Evolutionary conservation across 192 early-diverging fungal species (phyloP).

Genomic region (Gryganskiella cystojenkinii): DNA sequence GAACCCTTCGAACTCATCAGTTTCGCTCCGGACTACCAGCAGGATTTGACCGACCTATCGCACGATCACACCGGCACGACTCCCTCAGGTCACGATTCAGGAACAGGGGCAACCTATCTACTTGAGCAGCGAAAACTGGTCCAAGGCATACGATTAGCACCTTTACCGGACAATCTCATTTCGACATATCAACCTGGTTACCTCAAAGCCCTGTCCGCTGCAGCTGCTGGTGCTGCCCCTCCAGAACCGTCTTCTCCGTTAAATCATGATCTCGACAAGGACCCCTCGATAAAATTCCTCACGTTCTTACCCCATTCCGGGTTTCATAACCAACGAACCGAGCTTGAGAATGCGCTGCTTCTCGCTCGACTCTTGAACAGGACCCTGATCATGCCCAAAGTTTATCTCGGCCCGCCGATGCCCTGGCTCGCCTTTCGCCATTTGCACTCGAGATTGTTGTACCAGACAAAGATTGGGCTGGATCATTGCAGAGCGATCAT

Average conservation of each 20-base stretch:
- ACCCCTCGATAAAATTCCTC: constrained; percentile 43
- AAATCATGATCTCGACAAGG: neutral
- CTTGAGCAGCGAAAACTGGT: constrained; percentile 27
- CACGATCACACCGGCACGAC: neutral
- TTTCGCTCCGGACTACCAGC: neutral
- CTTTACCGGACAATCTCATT: constrained; percentile 28
- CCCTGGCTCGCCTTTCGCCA: constrained; percentile 59
- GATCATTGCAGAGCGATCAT: constrained; percentile 59
- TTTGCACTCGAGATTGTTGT: constrained; percentile 58
- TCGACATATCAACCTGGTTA: constrained; percentile 36
- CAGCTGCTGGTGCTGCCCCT: neutral
- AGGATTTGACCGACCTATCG: no score
- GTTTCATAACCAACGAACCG: constrained; percentile 65
- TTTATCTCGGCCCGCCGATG: constrained; percentile 63
- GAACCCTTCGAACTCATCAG: constrained; percentile 17
- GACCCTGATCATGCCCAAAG: constrained; percentile 65
- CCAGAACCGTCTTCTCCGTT: neutral
- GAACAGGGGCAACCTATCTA: constrained; percentile 4
- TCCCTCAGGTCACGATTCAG: neutral
- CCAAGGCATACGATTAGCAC: constrained; percentile 10
- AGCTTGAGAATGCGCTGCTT: constrained; percentile 59
- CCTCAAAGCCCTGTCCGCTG: neutral
- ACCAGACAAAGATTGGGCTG: constrained; percentile 63
- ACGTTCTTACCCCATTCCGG: constrained; percentile 66
- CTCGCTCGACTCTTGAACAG: constrained; percentile 58